A percentile compares a stretch with the other conserved stretches of the same genome.
Conservation (phyloP, 441 rosid species). For the Biscutella laevigata region DNA sequence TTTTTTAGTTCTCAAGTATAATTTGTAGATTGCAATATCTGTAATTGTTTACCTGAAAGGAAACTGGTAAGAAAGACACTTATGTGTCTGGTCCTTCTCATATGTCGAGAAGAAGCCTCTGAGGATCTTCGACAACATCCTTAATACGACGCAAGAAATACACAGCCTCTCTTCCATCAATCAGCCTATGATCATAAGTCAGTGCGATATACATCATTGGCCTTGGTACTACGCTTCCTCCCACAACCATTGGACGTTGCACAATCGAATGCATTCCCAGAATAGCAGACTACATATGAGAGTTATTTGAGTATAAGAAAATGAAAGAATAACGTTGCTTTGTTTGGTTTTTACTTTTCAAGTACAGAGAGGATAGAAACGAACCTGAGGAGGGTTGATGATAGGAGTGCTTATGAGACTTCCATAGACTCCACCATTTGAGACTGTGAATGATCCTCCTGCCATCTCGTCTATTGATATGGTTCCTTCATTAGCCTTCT, state of each 20-base stretch:
- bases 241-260: conserved; percentile 86
- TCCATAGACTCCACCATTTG: conserved; percentile 96
- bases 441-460: conserved; percentile 91
- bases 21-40: conserved; percentile 8
- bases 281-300: conserved; percentile 65
- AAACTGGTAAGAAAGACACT: conserved; percentile 12
- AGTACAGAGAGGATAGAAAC: neutral
- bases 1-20: conserved; percentile 11
- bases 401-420: conserved; percentile 96
- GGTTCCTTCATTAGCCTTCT: conserved; percentile 86
- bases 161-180: conserved; percentile 99
- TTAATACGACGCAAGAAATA: conserved; percentile 92
- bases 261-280: conserved; percentile 98
- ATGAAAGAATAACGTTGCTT: neutral
- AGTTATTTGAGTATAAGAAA: neutral
- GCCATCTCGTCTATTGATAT: conserved; percentile 97
- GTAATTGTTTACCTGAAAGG: conserved; percentile 20
- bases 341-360: neutral
- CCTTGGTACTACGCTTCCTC: conserved; percentile 65
- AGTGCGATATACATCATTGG: conserved; percentile 98
- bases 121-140: conserved; percentile 92
- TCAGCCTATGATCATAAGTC: conserved; percentile 89
- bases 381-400: conserved; percentile 97
- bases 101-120: conserved; percentile 80
- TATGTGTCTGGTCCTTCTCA: conserved; percentile 25